Percentiles rank a stretch among this genome's conserved stretches.
Evolutionary conservation across 1,284 basidiomycete species (phyloP).

Genomic region (Gomphus bonarii): DNA sequence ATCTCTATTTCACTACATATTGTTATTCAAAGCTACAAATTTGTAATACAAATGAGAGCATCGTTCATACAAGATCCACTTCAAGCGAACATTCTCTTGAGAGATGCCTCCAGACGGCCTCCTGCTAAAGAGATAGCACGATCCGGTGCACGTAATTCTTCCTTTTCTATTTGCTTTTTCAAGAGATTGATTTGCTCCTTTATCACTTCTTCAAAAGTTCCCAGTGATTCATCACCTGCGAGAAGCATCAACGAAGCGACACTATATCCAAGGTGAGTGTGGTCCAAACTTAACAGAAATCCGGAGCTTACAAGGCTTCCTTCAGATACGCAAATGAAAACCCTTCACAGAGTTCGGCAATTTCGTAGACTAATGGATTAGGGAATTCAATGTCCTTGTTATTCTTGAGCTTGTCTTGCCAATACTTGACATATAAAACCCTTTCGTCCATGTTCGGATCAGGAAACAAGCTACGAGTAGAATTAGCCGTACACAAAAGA

Average conservation of each 20-base stretch:
- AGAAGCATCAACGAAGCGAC: slow-evolving; percentile 53
- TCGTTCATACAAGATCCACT: slow-evolving; percentile 13
- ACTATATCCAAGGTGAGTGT: slow-evolving; percentile 27
- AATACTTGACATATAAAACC: slow-evolving; percentile 57
- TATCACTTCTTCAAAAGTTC: slow-evolving; percentile 37
- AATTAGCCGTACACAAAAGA: not conserved
- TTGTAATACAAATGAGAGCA: too few species aligned
- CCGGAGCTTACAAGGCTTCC: slow-evolving; percentile 62
- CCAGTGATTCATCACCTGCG: slow-evolving; percentile 32
- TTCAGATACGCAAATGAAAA: slow-evolving; percentile 82
- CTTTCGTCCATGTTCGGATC: slow-evolving; percentile 58
- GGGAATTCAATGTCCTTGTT: slow-evolving; percentile 58
- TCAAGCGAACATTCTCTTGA: not conserved
- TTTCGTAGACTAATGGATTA: slow-evolving; percentile 45
- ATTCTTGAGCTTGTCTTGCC: slow-evolving; percentile 60
- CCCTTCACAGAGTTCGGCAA: slow-evolving; percentile 46
- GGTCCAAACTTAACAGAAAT: not conserved
- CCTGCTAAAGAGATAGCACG: not conserved
- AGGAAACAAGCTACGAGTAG: slow-evolving; percentile 24
- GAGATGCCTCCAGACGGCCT: not conserved
- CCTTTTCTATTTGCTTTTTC: slow-evolving; percentile 45
- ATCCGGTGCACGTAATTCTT: not conserved
- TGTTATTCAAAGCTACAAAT: too few species aligned
- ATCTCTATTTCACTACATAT: too few species aligned
- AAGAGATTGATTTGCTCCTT: slow-evolving; percentile 49